Conservation (phyloP, 257 asterid genomes). For the Cruciata laevipes region DNA sequence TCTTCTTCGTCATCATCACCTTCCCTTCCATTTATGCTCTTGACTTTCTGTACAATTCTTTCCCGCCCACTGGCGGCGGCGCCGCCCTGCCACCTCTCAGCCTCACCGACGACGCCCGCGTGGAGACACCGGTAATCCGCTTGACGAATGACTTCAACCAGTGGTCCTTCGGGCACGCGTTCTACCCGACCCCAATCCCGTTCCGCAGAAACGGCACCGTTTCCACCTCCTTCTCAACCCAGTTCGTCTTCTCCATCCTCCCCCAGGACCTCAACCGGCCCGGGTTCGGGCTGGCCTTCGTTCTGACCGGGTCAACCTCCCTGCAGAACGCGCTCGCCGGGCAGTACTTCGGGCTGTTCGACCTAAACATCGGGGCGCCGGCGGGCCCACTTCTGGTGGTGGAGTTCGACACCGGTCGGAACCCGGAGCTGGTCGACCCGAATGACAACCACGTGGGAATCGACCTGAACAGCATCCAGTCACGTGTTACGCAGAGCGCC, state of each 20-base stretch:
- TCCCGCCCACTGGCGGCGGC: constrained; percentile 25
- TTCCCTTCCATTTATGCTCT: constrained; percentile 25
- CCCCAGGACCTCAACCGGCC: constrained; percentile 62
- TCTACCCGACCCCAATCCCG: constrained; percentile 39
- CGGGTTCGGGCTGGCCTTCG: constrained; percentile 76
- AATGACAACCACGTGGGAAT: constrained; percentile 55
- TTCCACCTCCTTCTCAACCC: constrained; percentile 64
- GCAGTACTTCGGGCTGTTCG: constrained; percentile 65
- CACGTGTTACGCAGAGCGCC: constrained; percentile 29
- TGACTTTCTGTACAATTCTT: constrained; percentile 64
- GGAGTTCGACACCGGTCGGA: constrained; percentile 69
- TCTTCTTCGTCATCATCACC: constrained; percentile 7
- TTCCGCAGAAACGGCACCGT: constrained; percentile 24
- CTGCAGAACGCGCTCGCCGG: constrained; percentile 48
- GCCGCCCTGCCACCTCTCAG: constrained; percentile 20
- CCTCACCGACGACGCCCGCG: constrained; percentile 47
- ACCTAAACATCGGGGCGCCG: constrained; percentile 20
- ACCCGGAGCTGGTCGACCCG: constrained; percentile 58
- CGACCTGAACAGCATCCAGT: constrained; percentile 44
- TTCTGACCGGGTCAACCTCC: constrained; percentile 47
- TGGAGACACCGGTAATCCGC: constrained; percentile 69
- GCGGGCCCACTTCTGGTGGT: constrained; percentile 59
- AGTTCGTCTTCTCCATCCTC: constrained; percentile 64
- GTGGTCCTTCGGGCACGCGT: constrained; percentile 56
- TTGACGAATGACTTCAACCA: constrained; percentile 60